Evolutionary conservation across 164 flowering plant genomes (phyloP).

Genomic region (Taxillus chinensis): DNA sequence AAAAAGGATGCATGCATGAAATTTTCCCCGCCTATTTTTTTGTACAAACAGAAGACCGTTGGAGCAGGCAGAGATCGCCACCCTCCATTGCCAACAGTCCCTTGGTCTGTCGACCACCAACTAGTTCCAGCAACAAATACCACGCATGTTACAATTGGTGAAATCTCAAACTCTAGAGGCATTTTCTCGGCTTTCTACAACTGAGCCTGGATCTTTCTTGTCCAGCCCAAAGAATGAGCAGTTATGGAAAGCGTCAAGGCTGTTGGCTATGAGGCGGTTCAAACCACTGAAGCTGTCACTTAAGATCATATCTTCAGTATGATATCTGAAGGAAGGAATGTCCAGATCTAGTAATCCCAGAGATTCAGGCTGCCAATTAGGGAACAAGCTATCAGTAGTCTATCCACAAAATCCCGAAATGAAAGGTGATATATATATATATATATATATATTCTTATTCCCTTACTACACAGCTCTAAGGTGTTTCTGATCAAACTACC

Average conservation of each 20-base stretch:
- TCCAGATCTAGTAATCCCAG: constrained; percentile 90
- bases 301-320: constrained; percentile 52
- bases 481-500: neutral
- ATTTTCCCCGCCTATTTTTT: neutral
- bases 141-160: neutral
- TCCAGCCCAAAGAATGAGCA: constrained; percentile 67
- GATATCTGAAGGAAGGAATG: constrained; percentile 55
- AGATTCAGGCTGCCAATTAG: constrained; percentile 73
- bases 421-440: neutral
- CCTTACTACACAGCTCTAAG: neutral
- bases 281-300: constrained; percentile 71
- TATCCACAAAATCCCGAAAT: neutral
- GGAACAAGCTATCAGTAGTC: constrained; percentile 11
- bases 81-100: neutral
- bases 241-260: constrained; percentile 84
- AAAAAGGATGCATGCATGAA: neutral
- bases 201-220: constrained; percentile 48
- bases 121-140: neutral
- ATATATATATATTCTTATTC: neutral
- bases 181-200: constrained; percentile 31
- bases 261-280: constrained; percentile 77
- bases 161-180: constrained; percentile 25
- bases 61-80: neutral
- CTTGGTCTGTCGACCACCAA: neutral
- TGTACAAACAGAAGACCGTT: constrained; percentile 2